phyloP scores from a whole-genome alignment of 116 monocot species.

The Phalaenopsis hybrid region DNA sequence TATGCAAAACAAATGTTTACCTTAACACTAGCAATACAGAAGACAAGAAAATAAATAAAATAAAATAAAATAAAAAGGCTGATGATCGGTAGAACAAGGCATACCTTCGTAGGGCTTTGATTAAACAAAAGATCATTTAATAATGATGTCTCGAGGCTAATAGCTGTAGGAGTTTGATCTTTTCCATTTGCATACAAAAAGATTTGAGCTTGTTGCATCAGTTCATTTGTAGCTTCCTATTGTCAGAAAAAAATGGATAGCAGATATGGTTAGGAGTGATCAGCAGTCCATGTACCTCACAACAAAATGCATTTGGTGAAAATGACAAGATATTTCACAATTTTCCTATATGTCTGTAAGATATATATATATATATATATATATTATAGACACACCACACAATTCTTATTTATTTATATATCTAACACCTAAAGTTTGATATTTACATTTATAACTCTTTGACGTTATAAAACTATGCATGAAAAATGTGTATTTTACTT shows the following conservation, averaged over 20 bases:
- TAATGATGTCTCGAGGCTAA: constrained; percentile 54
- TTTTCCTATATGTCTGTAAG: background rate
- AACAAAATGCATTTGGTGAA: background rate
- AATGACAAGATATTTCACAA: background rate
- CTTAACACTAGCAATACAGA: too few relatives aligned
- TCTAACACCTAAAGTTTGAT: too few relatives aligned
- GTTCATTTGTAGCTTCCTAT: constrained; percentile 48
- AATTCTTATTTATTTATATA: too few relatives aligned
- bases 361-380: too few relatives aligned
- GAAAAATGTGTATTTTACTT: too few relatives aligned
- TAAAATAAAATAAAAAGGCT: too few relatives aligned
- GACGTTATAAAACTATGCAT: too few relatives aligned
- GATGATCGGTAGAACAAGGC: background rate
- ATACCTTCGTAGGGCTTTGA: constrained; percentile 80
- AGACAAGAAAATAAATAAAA: too few relatives aligned
- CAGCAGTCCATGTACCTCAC: too few relatives aligned
- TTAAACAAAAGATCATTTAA: constrained; percentile 69
- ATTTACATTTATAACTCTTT: too few relatives aligned
- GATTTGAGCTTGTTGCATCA: constrained; percentile 54
- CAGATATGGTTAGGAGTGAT: background rate
- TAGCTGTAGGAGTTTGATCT: constrained; percentile 67
- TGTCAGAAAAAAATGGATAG: constrained; percentile 5
- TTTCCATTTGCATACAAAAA: constrained; percentile 78
- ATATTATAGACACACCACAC: too few relatives aligned
- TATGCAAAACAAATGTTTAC: too few relatives aligned